Evolutionary conservation across 2,329 filamentous ascomycete genomes (phyloP), one percentile per base, ranked within the genome.

Genomic region (Plectosphaerella plurivora): DNA sequence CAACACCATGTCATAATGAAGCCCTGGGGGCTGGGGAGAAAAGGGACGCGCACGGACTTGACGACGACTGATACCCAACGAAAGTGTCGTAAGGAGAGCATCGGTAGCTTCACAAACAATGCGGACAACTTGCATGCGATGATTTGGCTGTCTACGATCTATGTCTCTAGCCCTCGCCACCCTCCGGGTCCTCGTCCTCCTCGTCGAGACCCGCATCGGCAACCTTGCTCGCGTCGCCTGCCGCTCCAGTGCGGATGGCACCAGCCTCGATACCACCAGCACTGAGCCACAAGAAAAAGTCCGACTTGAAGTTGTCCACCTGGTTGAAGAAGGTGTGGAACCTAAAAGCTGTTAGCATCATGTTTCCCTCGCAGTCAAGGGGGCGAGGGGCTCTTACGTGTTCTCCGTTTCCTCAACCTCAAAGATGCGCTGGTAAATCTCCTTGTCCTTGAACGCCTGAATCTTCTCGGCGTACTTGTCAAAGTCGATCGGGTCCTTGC

Each of bases 371-470:
- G 18, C 5, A 12, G 9, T 5, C 22, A n/a, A 41, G 8, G 6
- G n/a, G 16, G n/a, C n/a, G n/a, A n/a, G n/a, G 41, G 2, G 28
- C 4, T 37, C 82, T 82, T 77, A 93, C 89, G 89, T 83, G 65
- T 93, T 91, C 58, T 90, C 87, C 67, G 87, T 83, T 70, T 94
- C 89, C 69, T 97, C 94, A 50, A 96, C 87, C 24, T 87, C 81
- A 69, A 95, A 97, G 59, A 97, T 96, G 22, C 90, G 81, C 63
- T 89, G 83, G 67, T 99, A 99, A 55, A 99, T 97, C 68, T 96
- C 85, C 60, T 85, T 74, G 65, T 96, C 85, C 74, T 97, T 97
- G 73, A 99, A 99, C 54, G 86, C 87, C 57, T 88, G 79, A 60
- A 99, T 89, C 68, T 90, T 81, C 47, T 84, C 81, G 54, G 93